Evolutionary conservation across 495 filamentous ascomycete genomes (phyloP), one percentile per base, ranked within the genome.

Genomic region (Barbatosphaeria neglecta): DNA sequence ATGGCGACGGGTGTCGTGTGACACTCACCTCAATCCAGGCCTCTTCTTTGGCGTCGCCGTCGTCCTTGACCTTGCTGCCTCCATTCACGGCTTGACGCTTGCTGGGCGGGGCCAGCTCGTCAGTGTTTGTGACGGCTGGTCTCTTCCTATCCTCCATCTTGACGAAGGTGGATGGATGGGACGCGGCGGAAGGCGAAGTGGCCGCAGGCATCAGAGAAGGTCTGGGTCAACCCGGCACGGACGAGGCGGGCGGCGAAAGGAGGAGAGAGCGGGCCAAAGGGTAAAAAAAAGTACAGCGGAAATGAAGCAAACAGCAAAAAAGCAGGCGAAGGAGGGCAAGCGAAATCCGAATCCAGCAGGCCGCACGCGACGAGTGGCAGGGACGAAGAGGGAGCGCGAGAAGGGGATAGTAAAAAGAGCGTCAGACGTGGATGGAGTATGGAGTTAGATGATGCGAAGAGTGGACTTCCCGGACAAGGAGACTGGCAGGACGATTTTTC

Each of bases 71-170:
- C 59, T 84, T 85, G 56, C 65, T 73, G 50, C 76, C 71, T 56
- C 86, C 87, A 69, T 92, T 92, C 17, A 86, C 71, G 9, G 84
- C 84, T 65, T 90, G 87, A 62, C 86, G 82, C 75, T 95, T 95
- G 57, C 74, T 78, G 8, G 87, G 86, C 37, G 88, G 89, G 47
- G 82, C 85, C 50, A 80, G 70, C 42, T 90, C 85, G 65, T 90
- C 87, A 59, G 77, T 68, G 54, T 80, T 82, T 60, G 72, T 68
- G 45, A 78, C 70, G 51, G 87, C 83, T 55, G 86, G 82, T 78
- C 88, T 80, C 75, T 95, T 95, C 79, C 89, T 87, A 73, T 94
- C 87, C 73, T 95, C 89, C 89, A 95, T 95, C 77, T 88, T 95
- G 77, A 82, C 73, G 66, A 70, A 62, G 62, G 66, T 66, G 63